A percentile compares a stretch with the other conserved stretches of the same genome.
Evolutionary conservation across 345 rosid genomes (phyloP).

Genomic region (Noccaea bulbosa): DNA sequence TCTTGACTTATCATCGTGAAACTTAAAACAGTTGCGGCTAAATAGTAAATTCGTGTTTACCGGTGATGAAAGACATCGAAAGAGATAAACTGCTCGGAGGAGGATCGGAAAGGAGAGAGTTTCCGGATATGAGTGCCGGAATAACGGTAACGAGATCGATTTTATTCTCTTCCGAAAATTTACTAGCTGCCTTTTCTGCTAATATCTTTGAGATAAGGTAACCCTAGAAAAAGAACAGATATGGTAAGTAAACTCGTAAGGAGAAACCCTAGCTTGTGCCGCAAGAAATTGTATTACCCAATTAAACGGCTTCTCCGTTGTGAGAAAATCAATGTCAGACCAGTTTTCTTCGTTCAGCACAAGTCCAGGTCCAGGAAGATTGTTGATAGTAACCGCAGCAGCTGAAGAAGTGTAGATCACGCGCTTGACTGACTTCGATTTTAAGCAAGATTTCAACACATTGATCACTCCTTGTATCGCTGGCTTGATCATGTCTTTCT

Average conservation of each 20-base stretch:
- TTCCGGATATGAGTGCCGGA: conserved; percentile 72
- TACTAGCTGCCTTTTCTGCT: conserved; percentile 80
- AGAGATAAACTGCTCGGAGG: conserved; percentile 75
- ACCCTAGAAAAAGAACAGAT: conserved; percentile 56
- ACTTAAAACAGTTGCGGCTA: background rate
- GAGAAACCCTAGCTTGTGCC: conserved; percentile 7
- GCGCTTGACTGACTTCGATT: conserved; percentile 68
- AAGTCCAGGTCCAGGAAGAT: conserved; percentile 60
- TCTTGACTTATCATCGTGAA: conserved; percentile 1
- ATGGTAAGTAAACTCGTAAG: background rate
- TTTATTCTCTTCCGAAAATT: conserved; percentile 65
- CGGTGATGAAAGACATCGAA: conserved; percentile 62
- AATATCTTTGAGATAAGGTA: conserved; percentile 72
- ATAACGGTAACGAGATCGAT: conserved; percentile 75
- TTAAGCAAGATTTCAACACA: conserved; percentile 72
- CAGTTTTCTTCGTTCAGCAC: conserved; percentile 73
- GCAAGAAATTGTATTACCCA: conserved; percentile 63
- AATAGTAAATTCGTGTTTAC: conserved; percentile 39
- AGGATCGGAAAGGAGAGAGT: conserved; percentile 56
- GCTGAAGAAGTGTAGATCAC: conserved; percentile 93
- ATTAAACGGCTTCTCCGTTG: conserved; percentile 68
- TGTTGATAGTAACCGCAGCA: conserved; percentile 73
- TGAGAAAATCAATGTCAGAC: conserved; percentile 73
- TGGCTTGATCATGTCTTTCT: conserved; percentile 96
- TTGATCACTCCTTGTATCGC: conserved; percentile 78